These are phyloP conservation scores for Aspergillus carbonarius DNA, from an alignment of 2,329 filamentous ascomycete genomes.

Conservation along the genomic window DNA sequence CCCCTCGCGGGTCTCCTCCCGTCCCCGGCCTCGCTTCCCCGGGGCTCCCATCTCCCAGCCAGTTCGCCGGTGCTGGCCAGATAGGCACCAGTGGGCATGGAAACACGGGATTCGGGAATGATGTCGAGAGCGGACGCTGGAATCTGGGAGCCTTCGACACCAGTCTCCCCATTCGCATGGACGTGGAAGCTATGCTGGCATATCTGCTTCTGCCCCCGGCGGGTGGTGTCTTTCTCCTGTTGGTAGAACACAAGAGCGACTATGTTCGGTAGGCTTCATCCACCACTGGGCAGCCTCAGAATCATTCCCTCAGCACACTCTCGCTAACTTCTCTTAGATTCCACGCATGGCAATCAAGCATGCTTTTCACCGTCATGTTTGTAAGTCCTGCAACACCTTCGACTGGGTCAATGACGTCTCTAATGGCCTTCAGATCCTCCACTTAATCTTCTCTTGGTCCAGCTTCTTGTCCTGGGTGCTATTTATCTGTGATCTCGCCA, in stretches of 20 bases:
- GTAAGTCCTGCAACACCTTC: conserved; percentile 36
- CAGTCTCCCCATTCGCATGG: conserved; percentile 78
- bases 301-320: background rate
- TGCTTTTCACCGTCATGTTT: conserved; percentile 72
- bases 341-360: conserved; percentile 90
- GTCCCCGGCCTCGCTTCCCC: conserved; percentile 45
- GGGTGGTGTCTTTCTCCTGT: conserved; percentile 77
- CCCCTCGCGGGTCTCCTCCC: conserved; percentile 51
- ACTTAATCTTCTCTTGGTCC: conserved; percentile 85
- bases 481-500: conserved; percentile 69
- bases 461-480: conserved; percentile 79
- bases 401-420: background rate
- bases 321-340: conserved; percentile 60
- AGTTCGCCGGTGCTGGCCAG: conserved; percentile 36
- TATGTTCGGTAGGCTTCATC: conserved; percentile 73
- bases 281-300: too few species aligned
- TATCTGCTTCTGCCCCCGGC: conserved; percentile 83
- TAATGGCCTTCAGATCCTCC: conserved; percentile 62
- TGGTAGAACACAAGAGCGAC: conserved; percentile 92
- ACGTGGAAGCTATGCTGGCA: conserved; percentile 86
- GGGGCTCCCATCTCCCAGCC: conserved; percentile 41
- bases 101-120: conserved; percentile 41
- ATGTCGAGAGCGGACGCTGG: conserved; percentile 55
- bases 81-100: conserved; percentile 33
- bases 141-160: conserved; percentile 82